Evolutionary conservation across 768 basidiomycete genomes (phyloP).

Genomic region (Mycena haematopus): DNA sequence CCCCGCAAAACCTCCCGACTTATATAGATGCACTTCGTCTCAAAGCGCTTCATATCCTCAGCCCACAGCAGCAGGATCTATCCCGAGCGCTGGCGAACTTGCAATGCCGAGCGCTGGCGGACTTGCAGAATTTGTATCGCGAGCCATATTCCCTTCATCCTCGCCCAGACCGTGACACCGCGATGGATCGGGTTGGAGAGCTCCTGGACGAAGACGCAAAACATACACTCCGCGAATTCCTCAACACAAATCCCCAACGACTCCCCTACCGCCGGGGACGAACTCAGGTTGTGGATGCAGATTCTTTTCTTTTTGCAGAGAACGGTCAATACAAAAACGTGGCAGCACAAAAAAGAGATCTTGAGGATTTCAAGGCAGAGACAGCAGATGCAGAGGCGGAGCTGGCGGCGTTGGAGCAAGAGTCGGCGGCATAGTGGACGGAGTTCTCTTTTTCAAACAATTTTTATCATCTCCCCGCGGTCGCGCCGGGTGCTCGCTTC

Average conservation of each 20-base stretch:
- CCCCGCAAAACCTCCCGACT: not conserved
- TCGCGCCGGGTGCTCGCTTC: too few species aligned
- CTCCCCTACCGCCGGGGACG: not conserved
- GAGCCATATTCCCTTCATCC: not conserved
- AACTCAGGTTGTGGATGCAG: not conserved
- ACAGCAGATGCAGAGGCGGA: too few species aligned
- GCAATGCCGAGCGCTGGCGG: not conserved
- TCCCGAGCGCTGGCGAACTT: too few species aligned
- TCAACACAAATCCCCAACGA: not conserved
- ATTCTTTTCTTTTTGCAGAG: not conserved
- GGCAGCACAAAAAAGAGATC: too few species aligned
- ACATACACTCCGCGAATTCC: not conserved
- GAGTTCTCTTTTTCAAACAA: too few species aligned
- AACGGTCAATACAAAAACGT: too few species aligned
- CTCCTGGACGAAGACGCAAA: not conserved
- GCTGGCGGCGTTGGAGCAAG: too few species aligned
- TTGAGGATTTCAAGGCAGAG: too few species aligned
- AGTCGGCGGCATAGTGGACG: too few species aligned
- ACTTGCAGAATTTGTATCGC: not conserved
- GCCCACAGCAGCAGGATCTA: slow-evolving; percentile 4
- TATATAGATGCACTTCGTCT: not conserved
- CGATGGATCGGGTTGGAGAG: not conserved
- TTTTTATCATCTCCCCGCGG: too few species aligned
- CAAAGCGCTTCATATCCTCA: not conserved
- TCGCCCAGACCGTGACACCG: slow-evolving; percentile 14